Evolutionary conservation across 2,329 filamentous ascomycete genomes (phyloP).

Genomic region (Mycosphaerella arachidis): DNA sequence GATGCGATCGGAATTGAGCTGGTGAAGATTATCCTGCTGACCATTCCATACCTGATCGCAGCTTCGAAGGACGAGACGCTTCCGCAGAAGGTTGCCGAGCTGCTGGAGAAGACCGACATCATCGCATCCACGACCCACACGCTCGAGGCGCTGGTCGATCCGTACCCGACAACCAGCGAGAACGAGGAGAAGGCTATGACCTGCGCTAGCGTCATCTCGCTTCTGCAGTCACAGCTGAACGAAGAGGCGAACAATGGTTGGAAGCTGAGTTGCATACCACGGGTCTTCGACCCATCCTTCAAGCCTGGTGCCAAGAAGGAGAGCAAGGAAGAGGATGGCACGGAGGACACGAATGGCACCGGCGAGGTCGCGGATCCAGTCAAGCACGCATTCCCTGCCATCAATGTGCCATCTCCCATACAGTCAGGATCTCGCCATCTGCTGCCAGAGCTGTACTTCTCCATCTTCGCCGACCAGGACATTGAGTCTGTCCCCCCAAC

Average conservation of each 20-base stretch:
- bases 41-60: slow-evolving; percentile 83
- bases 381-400: slow-evolving; percentile 73
- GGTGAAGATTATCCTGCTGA: slow-evolving; percentile 93
- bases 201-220: slow-evolving; percentile 67
- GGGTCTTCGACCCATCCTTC: slow-evolving; percentile 46
- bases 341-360: slow-evolving; percentile 43
- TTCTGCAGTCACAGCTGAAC: slow-evolving; percentile 83
- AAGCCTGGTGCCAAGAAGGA: slow-evolving; percentile 13
- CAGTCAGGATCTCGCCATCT: slow-evolving; percentile 68
- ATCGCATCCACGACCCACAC: slow-evolving; percentile 85
- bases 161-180: slow-evolving; percentile 57
- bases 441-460: slow-evolving; percentile 91
- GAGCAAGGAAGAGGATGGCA: slow-evolving; percentile 24
- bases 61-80: slow-evolving; percentile 62
- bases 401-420: slow-evolving; percentile 71
- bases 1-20: slow-evolving; percentile 81
- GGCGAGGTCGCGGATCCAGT: slow-evolving; percentile 44
- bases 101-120: slow-evolving; percentile 92
- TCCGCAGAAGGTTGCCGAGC: slow-evolving; percentile 66
- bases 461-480: slow-evolving; percentile 83
- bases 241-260: slow-evolving; percentile 69
- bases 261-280: slow-evolving; percentile 63
- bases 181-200: slow-evolving; percentile 60
- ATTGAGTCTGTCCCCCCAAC: slow-evolving; percentile 76
- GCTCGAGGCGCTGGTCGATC: slow-evolving; percentile 79